A percentile compares a stretch with the other conserved stretches of the same genome.
Evolutionary conservation across 2,329 filamentous ascomycete species (phyloP).

Genomic region (Mycosphaerella arachidis): DNA sequence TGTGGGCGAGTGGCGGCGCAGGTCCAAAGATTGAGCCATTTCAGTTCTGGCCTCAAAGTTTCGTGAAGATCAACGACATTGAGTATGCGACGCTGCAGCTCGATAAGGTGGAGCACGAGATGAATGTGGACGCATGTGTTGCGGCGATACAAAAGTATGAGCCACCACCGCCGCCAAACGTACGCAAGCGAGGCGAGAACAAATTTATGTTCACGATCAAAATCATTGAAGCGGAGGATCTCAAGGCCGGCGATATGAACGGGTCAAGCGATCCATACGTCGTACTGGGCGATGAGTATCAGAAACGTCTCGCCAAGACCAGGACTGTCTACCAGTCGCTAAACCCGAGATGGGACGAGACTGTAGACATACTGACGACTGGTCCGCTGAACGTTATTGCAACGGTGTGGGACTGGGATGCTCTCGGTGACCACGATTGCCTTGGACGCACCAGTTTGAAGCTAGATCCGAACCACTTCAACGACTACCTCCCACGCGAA

Average conservation of each 20-base stretch:
- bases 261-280: slow-evolving; percentile 95
- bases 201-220: slow-evolving; percentile 99
- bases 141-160: slow-evolving; percentile 71
- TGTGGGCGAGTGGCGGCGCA: slow-evolving; percentile 63
- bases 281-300: slow-evolving; percentile 93
- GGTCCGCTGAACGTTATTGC: slow-evolving; percentile 91
- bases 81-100: slow-evolving; percentile 91
- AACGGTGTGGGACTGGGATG: slow-evolving; percentile 98
- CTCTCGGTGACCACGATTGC: slow-evolving; percentile 94
- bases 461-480: slow-evolving; percentile 94
- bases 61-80: slow-evolving; percentile 97
- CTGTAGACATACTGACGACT: slow-evolving; percentile 89
- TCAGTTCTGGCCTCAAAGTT: slow-evolving; percentile 91
- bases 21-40: slow-evolving; percentile 95
- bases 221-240: slow-evolving; percentile 93
- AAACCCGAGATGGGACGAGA: slow-evolving; percentile 95
- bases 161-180: slow-evolving; percentile 63
- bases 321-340: slow-evolving; percentile 84
- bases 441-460: slow-evolving; percentile 95
- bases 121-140: slow-evolving; percentile 89
- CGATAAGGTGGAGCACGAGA: slow-evolving; percentile 80
- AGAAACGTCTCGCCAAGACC: slow-evolving; percentile 92
- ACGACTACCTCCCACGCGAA: slow-evolving; percentile 90
- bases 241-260: slow-evolving; percentile 96
- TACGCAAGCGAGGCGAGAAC: slow-evolving; percentile 57